phyloP scores from a whole-genome alignment of 177 flowering plant species.

The Vitis hybrid region DNA sequence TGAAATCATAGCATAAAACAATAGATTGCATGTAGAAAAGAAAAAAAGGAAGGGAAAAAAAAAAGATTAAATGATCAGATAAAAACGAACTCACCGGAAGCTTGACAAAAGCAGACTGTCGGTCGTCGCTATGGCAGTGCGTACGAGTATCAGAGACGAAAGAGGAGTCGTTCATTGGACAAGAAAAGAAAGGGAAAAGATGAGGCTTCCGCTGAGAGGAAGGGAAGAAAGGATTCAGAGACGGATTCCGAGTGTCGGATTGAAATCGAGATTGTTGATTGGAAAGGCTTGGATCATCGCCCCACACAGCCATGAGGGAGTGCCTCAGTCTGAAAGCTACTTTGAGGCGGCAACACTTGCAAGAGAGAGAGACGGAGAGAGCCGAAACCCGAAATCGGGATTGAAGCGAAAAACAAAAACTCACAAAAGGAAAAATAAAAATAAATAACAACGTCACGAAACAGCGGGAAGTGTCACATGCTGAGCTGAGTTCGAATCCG shows the following conservation, averaged over 20 bases:
- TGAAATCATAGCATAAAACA: no score
- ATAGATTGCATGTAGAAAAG: no score
- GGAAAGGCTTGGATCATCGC: constrained; percentile 13
- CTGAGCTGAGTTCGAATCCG: constrained; percentile 7
- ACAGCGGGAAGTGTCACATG: constrained; percentile 6
- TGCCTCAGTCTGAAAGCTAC: no score
- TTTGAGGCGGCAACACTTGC: no score
- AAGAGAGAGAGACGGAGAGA: not conserved
- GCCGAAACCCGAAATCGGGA: no score
- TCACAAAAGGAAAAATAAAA: not conserved
- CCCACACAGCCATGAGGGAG: not conserved
- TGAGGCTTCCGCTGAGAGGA: not conserved
- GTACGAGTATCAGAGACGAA: not conserved
- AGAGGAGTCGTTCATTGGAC: not conserved
- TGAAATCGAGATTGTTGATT: constrained; percentile 8
- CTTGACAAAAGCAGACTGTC: not conserved
- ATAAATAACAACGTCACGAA: not conserved
- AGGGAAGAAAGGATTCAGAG: not conserved
- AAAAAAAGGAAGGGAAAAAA: no score
- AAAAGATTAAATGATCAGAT: no score
- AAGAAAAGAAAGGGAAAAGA: not conserved
- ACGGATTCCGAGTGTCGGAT: not conserved
- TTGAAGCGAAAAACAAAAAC: not conserved
- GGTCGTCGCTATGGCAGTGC: not conserved
- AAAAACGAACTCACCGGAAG: not conserved